Percentiles rank a stretch among this genome's conserved stretches.
These are phyloP conservation scores for Rhynchosporium agropyri DNA, from an alignment of 2,329 filamentous ascomycete species.

Conservation along the genomic window DNA sequence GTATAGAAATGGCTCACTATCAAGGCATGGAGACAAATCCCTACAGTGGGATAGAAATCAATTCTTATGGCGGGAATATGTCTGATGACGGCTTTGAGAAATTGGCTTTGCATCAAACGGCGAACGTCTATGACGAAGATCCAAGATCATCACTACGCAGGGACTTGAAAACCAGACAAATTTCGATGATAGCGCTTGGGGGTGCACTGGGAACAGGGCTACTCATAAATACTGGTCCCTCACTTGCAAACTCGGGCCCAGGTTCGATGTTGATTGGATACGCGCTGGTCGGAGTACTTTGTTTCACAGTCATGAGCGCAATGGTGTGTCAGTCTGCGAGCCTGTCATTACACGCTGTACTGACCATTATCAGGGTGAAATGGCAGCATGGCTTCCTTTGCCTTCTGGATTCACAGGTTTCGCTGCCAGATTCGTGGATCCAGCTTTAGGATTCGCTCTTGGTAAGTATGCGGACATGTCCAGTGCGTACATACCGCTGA, in stretches of 20 bases:
- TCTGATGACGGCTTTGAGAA: constrained; percentile 31
- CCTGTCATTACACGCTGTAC: neutral
- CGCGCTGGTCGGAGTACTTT: constrained; percentile 68
- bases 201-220: constrained; percentile 63
- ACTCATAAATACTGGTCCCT: constrained; percentile 65
- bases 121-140: constrained; percentile 35
- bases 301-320: constrained; percentile 80
- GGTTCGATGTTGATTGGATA: constrained; percentile 74
- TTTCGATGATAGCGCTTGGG: constrained; percentile 70
- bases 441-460: constrained; percentile 77
- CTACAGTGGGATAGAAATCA: constrained; percentile 27
- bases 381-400: constrained; percentile 81
- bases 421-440: constrained; percentile 77
- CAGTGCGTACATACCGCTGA: constrained; percentile 11
- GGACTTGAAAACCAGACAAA: constrained; percentile 56
- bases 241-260: constrained; percentile 53
- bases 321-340: constrained; percentile 47
- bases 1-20: constrained; percentile 26
- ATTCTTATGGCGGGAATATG: constrained; percentile 18
- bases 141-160: constrained; percentile 47
- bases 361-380: constrained; percentile 59
- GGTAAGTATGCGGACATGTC: constrained; percentile 49
- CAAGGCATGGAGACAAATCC: constrained; percentile 24
- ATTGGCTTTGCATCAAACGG: constrained; percentile 17
- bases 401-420: constrained; percentile 81